Percentiles rank a stretch among this genome's conserved stretches.
Conservation (phyloP, 257 asterid species). For the Plantago major region DNA sequence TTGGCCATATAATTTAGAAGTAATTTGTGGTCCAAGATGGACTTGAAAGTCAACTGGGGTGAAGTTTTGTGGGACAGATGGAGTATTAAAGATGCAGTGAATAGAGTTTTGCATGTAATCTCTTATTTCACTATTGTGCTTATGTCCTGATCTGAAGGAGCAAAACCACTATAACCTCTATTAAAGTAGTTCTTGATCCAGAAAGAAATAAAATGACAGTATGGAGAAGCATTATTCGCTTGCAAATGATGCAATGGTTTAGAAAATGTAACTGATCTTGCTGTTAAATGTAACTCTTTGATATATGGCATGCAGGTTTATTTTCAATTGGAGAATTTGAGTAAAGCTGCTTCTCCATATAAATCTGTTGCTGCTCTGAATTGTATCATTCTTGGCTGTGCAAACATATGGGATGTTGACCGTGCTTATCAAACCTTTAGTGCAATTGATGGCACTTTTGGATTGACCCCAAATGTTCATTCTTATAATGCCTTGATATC, state of each 20-base stretch:
- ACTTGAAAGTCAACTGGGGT: too few relatives aligned
- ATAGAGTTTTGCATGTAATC: too few relatives aligned
- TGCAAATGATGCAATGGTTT: conserved; percentile 9
- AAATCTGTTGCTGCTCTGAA: conserved; percentile 88
- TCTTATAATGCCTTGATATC: conserved; percentile 82
- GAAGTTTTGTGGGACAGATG: too few relatives aligned
- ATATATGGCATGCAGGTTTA: conserved; percentile 62
- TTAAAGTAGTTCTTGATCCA: neutral
- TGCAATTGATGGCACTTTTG: conserved; percentile 63
- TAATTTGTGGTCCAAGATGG: too few relatives aligned
- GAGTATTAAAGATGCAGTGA: too few relatives aligned
- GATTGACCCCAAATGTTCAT: conserved; percentile 70
- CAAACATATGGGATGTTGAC: conserved; percentile 91
- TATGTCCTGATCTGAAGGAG: neutral
- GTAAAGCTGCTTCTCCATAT: conserved; percentile 58
- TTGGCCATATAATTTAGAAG: too few relatives aligned
- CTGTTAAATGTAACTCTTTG: conserved; percentile 19
- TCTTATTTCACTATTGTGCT: neutral
- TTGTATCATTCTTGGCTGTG: conserved; percentile 90
- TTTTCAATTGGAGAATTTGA: conserved; percentile 85
- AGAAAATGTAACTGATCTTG: conserved; percentile 4
- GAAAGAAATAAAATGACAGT: neutral
- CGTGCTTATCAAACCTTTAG: conserved; percentile 91
- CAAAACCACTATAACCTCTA: neutral
- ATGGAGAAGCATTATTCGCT: neutral